Conservation (phyloP, 2,329 filamentous ascomycete genomes). For the Xenoacremonium recifei region DNA sequence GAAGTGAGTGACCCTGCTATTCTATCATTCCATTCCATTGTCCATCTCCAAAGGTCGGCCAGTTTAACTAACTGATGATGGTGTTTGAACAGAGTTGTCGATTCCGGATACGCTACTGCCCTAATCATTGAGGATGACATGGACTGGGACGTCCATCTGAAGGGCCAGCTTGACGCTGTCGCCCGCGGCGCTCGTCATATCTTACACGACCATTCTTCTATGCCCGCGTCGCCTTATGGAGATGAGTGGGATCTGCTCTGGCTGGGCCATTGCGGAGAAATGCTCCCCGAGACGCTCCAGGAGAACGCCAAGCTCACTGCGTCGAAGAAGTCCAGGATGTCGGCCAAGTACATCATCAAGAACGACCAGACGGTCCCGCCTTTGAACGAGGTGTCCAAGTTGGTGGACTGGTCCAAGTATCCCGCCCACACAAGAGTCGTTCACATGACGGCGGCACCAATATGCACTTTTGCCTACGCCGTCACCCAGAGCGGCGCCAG, state of each 20-base stretch:
- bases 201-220: neutral
- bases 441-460: constrained; percentile 40
- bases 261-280: constrained; percentile 45
- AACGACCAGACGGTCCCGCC: constrained; percentile 35
- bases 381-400: constrained; percentile 17
- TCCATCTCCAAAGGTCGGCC: too few species aligned
- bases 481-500: constrained; percentile 43
- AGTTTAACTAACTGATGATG: too few species aligned
- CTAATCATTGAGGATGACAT: constrained; percentile 45
- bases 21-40: neutral
- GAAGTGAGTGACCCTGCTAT: constrained; percentile 18
- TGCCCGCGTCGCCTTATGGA: constrained; percentile 40
- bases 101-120: constrained; percentile 32
- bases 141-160: constrained; percentile 42
- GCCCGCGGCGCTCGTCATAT: constrained; percentile 4
- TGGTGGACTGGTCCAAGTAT: constrained; percentile 32
- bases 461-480: constrained; percentile 43
- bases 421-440: constrained; percentile 41
- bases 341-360: constrained; percentile 17
- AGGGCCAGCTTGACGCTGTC: constrained; percentile 16
- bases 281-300: constrained; percentile 24
- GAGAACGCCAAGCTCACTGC: constrained; percentile 15
- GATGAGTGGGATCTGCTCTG: constrained; percentile 51
- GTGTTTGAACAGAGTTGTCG: constrained; percentile 32
- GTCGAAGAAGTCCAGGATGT: constrained; percentile 6